Conservation (phyloP, 2,329 filamentous ascomycete species). For the Orbilia javanica region DNA sequence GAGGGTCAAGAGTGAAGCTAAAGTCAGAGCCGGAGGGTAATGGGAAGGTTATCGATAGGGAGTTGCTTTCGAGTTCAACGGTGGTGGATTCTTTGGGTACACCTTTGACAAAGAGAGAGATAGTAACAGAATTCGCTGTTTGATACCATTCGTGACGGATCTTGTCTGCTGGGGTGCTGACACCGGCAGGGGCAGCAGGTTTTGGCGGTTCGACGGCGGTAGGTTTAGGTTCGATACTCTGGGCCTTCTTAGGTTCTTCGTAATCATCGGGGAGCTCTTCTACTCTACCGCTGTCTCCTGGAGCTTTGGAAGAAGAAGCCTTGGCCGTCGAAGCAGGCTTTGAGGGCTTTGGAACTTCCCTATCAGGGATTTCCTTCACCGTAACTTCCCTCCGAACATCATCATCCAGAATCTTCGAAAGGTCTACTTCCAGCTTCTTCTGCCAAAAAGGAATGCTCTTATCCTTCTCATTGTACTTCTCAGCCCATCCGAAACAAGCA, state of each 20-base stretch:
- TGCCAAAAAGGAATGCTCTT: slow-evolving; percentile 64
- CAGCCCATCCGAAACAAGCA: slow-evolving; percentile 70
- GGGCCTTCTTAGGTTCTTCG: slow-evolving; percentile 50
- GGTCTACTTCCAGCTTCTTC: slow-evolving; percentile 60
- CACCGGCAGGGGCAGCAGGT: slow-evolving; percentile 44
- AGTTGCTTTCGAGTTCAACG: slow-evolving; percentile 65
- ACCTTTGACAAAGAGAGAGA: slow-evolving; percentile 75
- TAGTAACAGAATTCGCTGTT: slow-evolving; percentile 71
- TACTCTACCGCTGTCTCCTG: slow-evolving; percentile 47
- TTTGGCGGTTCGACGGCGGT: slow-evolving; percentile 59
- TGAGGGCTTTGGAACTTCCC: slow-evolving; percentile 65
- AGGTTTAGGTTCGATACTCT: slow-evolving; percentile 18
- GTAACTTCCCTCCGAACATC: slow-evolving; percentile 61
- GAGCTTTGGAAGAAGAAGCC: slow-evolving; percentile 22
- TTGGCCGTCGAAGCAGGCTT: slow-evolving; percentile 63
- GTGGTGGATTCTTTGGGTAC: slow-evolving; percentile 71
- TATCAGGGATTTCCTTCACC: slow-evolving; percentile 60
- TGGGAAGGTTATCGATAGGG: slow-evolving; percentile 68
- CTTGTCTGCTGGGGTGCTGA: slow-evolving; percentile 69
- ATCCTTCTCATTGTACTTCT: slow-evolving; percentile 68
- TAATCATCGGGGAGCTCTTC: slow-evolving; percentile 48
- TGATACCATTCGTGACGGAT: slow-evolving; percentile 79
- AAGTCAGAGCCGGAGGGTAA: slow-evolving; percentile 72
- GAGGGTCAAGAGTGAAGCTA: slow-evolving; percentile 72
- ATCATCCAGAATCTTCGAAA: slow-evolving; percentile 61